Percentiles rank a stretch among this genome's conserved stretches.
Evolutionary conservation across 345 rosid species (phyloP).

Genomic region (Eucalyptus grandis): DNA sequence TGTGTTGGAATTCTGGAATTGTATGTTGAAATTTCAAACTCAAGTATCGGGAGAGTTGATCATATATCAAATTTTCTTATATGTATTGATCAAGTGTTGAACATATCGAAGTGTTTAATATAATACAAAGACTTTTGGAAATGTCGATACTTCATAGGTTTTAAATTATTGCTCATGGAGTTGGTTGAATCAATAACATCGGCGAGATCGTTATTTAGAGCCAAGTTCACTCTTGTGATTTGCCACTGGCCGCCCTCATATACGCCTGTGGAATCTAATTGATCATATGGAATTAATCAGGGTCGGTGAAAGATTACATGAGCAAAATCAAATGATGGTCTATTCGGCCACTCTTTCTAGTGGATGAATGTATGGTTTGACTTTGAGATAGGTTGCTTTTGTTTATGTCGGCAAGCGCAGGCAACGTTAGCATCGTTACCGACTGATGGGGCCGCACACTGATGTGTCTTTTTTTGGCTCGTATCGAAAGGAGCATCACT

Average conservation of each 20-base stretch:
- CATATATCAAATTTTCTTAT: fast-evolving
- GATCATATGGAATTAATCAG: too few species aligned
- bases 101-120: fast-evolving
- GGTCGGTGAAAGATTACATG: too few species aligned
- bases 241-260: fast-evolving
- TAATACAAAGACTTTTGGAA: fast-evolving
- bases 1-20: fast-evolving
- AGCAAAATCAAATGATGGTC: background rate
- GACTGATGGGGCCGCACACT: background rate
- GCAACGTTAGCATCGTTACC: background rate
- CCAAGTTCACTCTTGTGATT: too few species aligned
- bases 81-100: fast-evolving
- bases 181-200: background rate
- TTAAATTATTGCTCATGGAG: too few species aligned
- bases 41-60: fast-evolving
- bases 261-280: too few species aligned
- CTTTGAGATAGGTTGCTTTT: background rate
- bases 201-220: fast-evolving
- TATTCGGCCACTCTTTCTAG: background rate
- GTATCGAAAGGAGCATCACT: background rate
- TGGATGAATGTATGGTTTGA: background rate
- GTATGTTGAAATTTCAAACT: too few species aligned
- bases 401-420: background rate
- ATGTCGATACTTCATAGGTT: fast-evolving
- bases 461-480: background rate